Conservation (phyloP, 148 eudicot genomes). For the Linanthus parryae region DNA sequence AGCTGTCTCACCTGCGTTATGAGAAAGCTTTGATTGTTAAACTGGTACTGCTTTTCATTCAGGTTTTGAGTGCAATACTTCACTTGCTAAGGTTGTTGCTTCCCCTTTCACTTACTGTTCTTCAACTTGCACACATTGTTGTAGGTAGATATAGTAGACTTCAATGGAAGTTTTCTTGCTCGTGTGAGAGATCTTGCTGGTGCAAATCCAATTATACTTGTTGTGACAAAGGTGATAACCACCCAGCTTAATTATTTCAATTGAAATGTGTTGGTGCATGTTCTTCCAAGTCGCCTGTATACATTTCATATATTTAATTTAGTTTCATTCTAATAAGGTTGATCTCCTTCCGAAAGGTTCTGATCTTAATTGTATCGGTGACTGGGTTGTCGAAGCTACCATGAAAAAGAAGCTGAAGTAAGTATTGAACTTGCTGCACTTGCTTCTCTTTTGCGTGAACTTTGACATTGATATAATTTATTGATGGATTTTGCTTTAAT, state of each 20-base stretch:
- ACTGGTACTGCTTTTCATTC: slow-evolving; percentile 36
- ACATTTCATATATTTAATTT: slow-evolving; percentile 11
- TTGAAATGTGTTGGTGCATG: neutral
- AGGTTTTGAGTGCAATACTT: neutral
- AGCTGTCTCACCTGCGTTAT: slow-evolving; percentile 84
- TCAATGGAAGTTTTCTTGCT: slow-evolving; percentile 90
- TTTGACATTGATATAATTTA: neutral
- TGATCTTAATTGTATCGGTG: slow-evolving; percentile 82
- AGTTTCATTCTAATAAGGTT: slow-evolving; percentile 41
- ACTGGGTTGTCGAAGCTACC: slow-evolving; percentile 95
- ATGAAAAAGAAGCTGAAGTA: slow-evolving; percentile 85
- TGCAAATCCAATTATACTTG: slow-evolving; percentile 93
- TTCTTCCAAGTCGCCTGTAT: neutral
- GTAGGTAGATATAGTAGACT: slow-evolving; percentile 95
- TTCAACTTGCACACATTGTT: neutral
- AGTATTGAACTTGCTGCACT: slow-evolving; percentile 18
- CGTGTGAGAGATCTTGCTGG: slow-evolving; percentile 93
- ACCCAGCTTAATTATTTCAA: neutral
- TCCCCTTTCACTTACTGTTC: neutral
- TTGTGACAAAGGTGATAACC: slow-evolving; percentile 83
- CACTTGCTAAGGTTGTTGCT: neutral
- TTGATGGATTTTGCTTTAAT: neutral
- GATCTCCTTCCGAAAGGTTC: slow-evolving; percentile 99
- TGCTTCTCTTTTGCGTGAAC: neutral
- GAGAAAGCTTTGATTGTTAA: slow-evolving; percentile 90